Conservation (phyloP, 441 rosid species). For the Syzygium malaccense region DNA sequence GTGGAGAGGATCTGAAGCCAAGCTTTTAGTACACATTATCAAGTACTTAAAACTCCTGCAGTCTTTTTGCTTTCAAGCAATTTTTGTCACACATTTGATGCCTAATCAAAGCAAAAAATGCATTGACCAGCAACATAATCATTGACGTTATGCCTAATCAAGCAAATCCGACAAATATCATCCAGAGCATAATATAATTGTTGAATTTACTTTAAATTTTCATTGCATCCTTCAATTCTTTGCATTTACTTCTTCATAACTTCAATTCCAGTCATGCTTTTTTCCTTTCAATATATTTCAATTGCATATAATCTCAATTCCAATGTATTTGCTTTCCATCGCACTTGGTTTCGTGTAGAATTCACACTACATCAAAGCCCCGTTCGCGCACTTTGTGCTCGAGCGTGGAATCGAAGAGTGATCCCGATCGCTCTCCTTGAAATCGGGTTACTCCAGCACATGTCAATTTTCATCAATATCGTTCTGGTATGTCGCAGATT, state of each 20-base stretch:
- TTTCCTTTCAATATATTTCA: not conserved
- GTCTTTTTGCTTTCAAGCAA: too few species aligned
- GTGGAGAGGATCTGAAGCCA: not conserved
- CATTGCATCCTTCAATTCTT: not conserved
- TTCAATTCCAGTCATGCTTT: not conserved
- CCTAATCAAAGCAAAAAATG: not conserved
- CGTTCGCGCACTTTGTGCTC: accelerated
- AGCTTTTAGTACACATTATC: not conserved
- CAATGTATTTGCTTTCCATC: not conserved
- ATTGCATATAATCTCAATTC: not conserved
- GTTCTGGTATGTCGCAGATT: too few species aligned
- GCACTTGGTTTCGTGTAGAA: not conserved
- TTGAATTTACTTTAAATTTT: too few species aligned
- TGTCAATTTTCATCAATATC: too few species aligned
- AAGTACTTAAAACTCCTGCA: not conserved
- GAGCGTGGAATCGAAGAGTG: too few species aligned
- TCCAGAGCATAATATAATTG: not conserved
- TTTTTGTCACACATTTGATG: not conserved
- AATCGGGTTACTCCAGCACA: too few species aligned
- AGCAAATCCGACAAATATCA: not conserved
- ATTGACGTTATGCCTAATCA: not conserved
- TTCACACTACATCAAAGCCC: not conserved
- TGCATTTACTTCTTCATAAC: not conserved
- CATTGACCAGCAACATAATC: not conserved
- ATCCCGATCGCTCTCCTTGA: too few species aligned